Evolutionary conservation across 139 green algal species (phyloP), one percentile per base, ranked within the genome.

Genomic region (Chara braunii): DNA sequence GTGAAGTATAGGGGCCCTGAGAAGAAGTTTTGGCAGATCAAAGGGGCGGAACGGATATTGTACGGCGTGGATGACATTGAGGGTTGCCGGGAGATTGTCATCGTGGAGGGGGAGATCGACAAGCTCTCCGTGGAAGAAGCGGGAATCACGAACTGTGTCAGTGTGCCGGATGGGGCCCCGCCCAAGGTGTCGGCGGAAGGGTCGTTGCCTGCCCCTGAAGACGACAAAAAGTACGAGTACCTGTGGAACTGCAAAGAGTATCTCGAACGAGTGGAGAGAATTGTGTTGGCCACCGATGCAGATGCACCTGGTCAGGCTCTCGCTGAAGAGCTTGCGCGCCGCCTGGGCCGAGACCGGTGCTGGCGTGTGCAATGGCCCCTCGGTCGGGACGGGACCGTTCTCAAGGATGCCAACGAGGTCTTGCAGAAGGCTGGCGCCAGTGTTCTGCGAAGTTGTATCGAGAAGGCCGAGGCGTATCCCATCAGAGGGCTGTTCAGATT

Each of bases 391-490:
- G 53, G 33, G 12, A 29, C 9, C 24, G 2, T 40, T 34, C 54
- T 84, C 34, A 96, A 96, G 79, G 90, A 96, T 65, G 89, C 90
- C 6, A 95, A 95, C 68, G 89, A 96, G 64, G 84, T 93, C 45
- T 26, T 58, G 36, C 40, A 48, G n/a, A n/a, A n/a, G n/a, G n/a
- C n/a, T 54, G 88, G 88, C 0, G 44, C 68, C 0, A 67, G 78
- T 6, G 75, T 64, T 18, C 64, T 96, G 52, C 48, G 37, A 6
- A 57, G 29, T 5, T 84, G 81, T 9, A 33, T 95, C 7, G 78
- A 85, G 30, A 61, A 31, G 8, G 84, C 87, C 2, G 62, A 90
- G 60, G 68, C 80, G 2, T 88, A 86, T 51, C 89, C 88, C n/a
- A 87, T 96, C 37, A 40, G 72, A 2, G 91, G 91, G 2, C 79